These are phyloP conservation scores for Syzygium aromaticum DNA, from an alignment of 345 rosid genomes.

Conservation along the genomic window DNA sequence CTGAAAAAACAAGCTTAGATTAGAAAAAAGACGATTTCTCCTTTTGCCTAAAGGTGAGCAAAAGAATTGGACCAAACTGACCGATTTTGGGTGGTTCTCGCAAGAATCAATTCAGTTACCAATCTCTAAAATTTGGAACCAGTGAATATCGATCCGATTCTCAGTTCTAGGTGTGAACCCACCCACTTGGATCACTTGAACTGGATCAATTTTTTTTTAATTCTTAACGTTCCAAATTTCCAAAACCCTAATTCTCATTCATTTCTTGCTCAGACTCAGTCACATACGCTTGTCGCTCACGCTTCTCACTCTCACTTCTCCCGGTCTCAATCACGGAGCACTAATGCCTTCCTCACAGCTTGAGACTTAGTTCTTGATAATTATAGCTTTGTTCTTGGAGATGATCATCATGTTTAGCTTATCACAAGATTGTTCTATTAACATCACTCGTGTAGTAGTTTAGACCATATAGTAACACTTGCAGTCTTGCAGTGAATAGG, in stretches of 20 bases:
- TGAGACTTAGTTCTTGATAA: background rate
- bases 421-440: background rate
- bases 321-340: background rate
- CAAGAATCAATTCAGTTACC: too few relatives aligned
- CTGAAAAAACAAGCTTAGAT: background rate
- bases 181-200: background rate
- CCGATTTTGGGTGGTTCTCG: too few relatives aligned
- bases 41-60: too few relatives aligned
- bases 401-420: background rate
- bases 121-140: background rate
- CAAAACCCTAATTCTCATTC: background rate
- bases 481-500: background rate
- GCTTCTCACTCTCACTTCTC: background rate
- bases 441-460: background rate
- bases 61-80: too few relatives aligned
- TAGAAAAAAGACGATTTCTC: background rate
- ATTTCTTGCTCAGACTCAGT: background rate
- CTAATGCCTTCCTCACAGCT: background rate
- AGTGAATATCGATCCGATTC: background rate
- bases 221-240: too few relatives aligned
- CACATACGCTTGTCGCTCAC: rapidly evolving
- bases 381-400: background rate
- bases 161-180: rapidly evolving
- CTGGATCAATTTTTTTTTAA: background rate
- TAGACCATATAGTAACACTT: background rate